Percentiles rank a stretch among this genome's conserved stretches.
phyloP scores from a whole-genome alignment of 306 rosid genomes.

The Cicer arietinum region DNA sequence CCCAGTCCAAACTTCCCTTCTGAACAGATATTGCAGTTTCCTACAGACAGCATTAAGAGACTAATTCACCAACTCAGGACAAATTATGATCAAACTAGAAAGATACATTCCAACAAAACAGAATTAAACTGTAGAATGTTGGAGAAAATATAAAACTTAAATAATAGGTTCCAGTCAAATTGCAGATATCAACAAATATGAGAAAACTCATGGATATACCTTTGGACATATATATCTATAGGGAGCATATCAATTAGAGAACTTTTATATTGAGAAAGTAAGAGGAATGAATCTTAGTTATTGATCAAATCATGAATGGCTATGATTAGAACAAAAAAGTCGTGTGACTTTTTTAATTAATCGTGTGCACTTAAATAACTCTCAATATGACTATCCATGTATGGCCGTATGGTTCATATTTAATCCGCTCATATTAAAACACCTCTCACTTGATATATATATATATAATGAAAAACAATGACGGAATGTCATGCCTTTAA shows the following conservation, averaged over 20 bases:
- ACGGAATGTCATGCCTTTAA: slow-evolving; percentile 6
- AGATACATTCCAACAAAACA: slow-evolving; percentile 33
- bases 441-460: background rate
- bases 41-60: slow-evolving; percentile 52
- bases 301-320: too few relatives aligned
- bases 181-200: slow-evolving; percentile 5
- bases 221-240: background rate
- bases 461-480: slow-evolving; percentile 5
- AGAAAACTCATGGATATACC: slow-evolving; percentile 3
- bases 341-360: too few relatives aligned
- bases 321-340: too few relatives aligned
- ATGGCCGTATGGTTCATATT: too few relatives aligned
- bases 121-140: slow-evolving; percentile 31
- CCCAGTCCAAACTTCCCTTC: slow-evolving; percentile 98
- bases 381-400: too few relatives aligned
- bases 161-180: slow-evolving; percentile 13
- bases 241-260: too few relatives aligned
- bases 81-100: slow-evolving; percentile 37
- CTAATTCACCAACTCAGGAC: slow-evolving; percentile 38
- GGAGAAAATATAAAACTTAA: slow-evolving; percentile 27
- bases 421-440: too few relatives aligned
- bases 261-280: too few relatives aligned
- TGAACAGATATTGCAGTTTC: slow-evolving; percentile 85
- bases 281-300: too few relatives aligned
- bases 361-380: too few relatives aligned